Conservation (phyloP, 2,329 filamentous ascomycete genomes). For the Cytospora leucostoma region DNA sequence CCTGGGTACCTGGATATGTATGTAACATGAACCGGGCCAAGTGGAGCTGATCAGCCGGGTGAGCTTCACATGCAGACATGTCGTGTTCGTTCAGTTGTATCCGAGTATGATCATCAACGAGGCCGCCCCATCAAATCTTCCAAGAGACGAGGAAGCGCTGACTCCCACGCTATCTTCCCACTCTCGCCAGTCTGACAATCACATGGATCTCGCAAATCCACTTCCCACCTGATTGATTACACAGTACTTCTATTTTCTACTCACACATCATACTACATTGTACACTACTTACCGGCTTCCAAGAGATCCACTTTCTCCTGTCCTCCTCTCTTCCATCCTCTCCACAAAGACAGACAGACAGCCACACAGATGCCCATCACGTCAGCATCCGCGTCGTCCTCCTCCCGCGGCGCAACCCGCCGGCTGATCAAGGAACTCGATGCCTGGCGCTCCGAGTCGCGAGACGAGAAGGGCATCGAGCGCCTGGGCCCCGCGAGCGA, state of each 20-base stretch:
- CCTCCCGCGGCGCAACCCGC: slow-evolving; percentile 53
- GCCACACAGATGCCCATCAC: slow-evolving; percentile 12
- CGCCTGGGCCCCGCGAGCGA: slow-evolving; percentile 57
- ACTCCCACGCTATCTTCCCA: no score
- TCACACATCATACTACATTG: not conserved
- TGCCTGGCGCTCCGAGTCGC: slow-evolving; percentile 51
- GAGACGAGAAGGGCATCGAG: slow-evolving; percentile 57
- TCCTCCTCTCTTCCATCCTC: not conserved
- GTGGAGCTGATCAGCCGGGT: not conserved
- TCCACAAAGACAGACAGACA: not conserved
- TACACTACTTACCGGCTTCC: not conserved
- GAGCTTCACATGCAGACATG: no score
- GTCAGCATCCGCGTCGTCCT: slow-evolving; percentile 36
- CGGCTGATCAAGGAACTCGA: slow-evolving; percentile 61
- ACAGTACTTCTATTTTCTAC: no score
- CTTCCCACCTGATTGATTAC: no score
- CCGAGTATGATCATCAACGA: no score
- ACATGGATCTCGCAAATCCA: no score
- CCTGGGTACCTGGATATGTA: no score
- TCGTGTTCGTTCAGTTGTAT: no score
- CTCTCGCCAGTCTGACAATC: no score
- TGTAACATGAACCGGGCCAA: not conserved
- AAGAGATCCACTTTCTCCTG: not conserved
- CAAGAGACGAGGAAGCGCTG: no score
- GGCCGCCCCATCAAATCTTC: no score